Evolutionary conservation across 768 basidiomycete species (phyloP).

Genomic region (Pisolithus microcarpus): DNA sequence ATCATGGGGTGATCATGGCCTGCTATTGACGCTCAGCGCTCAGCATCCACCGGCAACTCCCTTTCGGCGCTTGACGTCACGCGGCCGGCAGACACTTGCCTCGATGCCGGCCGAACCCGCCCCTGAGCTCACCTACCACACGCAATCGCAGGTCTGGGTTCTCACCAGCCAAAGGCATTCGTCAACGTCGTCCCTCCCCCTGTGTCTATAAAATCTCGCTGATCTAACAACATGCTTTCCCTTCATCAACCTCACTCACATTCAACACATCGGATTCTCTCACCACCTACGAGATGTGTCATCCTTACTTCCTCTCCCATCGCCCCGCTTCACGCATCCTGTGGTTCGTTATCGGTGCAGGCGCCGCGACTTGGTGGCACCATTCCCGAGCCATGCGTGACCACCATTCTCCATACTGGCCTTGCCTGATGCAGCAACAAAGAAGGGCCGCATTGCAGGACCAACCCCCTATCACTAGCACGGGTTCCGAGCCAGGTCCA

Average conservation of each 20-base stretch:
- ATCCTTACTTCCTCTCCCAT: slow-evolving; percentile 17
- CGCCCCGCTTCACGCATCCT: slow-evolving; percentile 51
- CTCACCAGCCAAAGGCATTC: slow-evolving; percentile 17
- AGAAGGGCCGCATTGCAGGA: slow-evolving; percentile 13
- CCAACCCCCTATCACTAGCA: slow-evolving; percentile 5
- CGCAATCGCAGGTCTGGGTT: not conserved
- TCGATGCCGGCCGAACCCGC: not conserved
- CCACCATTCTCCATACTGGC: slow-evolving; percentile 28
- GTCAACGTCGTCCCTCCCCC: slow-evolving; percentile 7
- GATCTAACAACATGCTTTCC: not conserved
- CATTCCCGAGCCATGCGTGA: slow-evolving; percentile 38
- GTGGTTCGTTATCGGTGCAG: slow-evolving; percentile 64
- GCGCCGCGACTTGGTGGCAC: slow-evolving; percentile 30
- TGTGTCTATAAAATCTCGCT: slow-evolving; percentile 10
- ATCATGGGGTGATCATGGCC: too few species aligned
- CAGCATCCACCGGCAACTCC: not conserved
- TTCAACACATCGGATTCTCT: not conserved
- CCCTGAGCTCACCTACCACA: not conserved
- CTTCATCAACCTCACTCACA: not conserved
- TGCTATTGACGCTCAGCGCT: too few species aligned
- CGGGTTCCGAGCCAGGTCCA: not conserved
- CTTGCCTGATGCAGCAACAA: slow-evolving; percentile 21
- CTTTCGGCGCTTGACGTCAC: slow-evolving; percentile 1
- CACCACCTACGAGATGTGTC: slow-evolving; percentile 13
- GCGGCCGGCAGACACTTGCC: too few species aligned